Percentiles rank a stretch among this genome's conserved stretches.
These are phyloP conservation scores for Trichophyton benhamiae DNA, from an alignment of 2,329 filamentous ascomycete genomes.

Conservation along the genomic window DNA sequence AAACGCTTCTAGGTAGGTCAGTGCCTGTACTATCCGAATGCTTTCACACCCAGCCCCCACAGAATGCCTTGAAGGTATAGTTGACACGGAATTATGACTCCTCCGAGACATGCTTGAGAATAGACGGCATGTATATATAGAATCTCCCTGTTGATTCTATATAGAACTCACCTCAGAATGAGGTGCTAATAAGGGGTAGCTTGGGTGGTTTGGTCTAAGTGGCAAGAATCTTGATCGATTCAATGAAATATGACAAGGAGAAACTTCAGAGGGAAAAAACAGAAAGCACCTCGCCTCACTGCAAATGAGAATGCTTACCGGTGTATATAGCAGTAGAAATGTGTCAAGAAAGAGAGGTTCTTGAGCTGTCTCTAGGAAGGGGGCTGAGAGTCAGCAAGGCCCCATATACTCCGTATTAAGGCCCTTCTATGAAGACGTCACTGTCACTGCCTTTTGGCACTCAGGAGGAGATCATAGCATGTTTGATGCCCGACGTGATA, in stretches of 20 bases:
- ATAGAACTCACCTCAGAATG: background rate
- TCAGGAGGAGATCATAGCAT: background rate
- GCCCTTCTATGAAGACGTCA: background rate
- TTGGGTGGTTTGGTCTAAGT: slow-evolving; percentile 14
- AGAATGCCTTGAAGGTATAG: background rate
- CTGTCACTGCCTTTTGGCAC: background rate
- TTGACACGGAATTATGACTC: background rate
- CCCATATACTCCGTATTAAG: background rate
- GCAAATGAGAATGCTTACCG: background rate
- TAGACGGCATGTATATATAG: no score
- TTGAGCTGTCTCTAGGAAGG: background rate
- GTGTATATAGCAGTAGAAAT: background rate
- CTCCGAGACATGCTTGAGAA: background rate
- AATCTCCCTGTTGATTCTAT: background rate
- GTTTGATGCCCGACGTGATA: background rate
- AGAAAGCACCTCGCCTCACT: background rate
- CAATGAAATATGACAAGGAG: background rate
- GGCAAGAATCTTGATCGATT: background rate
- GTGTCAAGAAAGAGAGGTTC: background rate
- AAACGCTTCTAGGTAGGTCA: background rate
- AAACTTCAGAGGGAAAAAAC: background rate
- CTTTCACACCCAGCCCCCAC: background rate
- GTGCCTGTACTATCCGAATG: background rate
- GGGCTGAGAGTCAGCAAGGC: background rate
- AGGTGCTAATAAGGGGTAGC: background rate